Base-by-base conservation (phyloP, 129 eudicot species). In the Pseudognaphalium luteoalbum region DNA sequence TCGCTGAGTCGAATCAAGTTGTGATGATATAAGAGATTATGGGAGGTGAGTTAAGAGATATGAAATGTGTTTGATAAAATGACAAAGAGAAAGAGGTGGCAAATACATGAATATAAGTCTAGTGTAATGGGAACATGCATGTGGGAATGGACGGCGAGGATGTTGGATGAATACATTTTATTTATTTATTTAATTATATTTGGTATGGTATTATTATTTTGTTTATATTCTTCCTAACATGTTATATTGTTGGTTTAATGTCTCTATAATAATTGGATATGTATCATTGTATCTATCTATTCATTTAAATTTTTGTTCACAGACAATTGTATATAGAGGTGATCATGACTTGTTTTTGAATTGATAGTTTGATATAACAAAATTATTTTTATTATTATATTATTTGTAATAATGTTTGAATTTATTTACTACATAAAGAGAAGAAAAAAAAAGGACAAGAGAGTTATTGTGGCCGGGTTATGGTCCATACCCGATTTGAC, bases 51-150 rank as follows among this genome's bases (percentile, higher is more conserved):
- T 25, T 25, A 25, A 25, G 80, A 79, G 70, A 77, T 68, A 70
- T 41, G 79, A 11, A 47, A 35, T 60, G 63, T 66, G 76, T 66
- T 77, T 70, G 73, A 35, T 76, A 63, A 34, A 80, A 72, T 71
- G 78, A 79, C 80, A 76, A 72, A 51, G 85, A 54, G 81, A 76
- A 64, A 51, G 90, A 85, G 83, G 90, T 83, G 92, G 85, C 81
- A 76, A 47, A 71, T 88, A 85, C 90, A 88, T 87, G 88, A 85
- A 84, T 80, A 80, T 54, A 79, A 59, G 81, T 68, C 58, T 70
- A 81, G 29, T n/a, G 78, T 34, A 12, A 65, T 61, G 71, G 80
- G 77, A 68, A 74, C 79, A 74, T 73, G 83, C 85, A 81, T 76
- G 78, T 83, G 78, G 62, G 4, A 59, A 61, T 70, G 81, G 54